Conservation (phyloP, 1,284 basidiomycete genomes). For the Puccinia sorghi region DNA sequence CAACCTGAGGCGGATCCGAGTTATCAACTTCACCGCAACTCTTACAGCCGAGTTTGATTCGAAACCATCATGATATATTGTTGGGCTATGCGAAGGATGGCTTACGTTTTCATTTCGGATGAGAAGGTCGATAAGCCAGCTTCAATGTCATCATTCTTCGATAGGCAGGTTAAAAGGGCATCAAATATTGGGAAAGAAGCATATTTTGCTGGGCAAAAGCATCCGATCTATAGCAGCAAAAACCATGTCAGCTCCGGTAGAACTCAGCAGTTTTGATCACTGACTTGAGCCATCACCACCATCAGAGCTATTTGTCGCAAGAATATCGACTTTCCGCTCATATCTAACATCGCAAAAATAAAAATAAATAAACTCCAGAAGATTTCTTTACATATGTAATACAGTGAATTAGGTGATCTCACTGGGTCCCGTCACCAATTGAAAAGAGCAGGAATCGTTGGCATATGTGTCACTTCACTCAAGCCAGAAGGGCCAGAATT, state of each 20-base stretch:
- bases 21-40: neutral
- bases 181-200: constrained; percentile 46
- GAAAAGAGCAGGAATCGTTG: constrained; percentile 75
- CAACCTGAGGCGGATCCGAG: constrained; percentile 5
- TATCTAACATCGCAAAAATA: constrained; percentile 51
- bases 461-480: constrained; percentile 71
- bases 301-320: constrained; percentile 56
- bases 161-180: constrained; percentile 44
- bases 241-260: neutral
- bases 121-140: constrained; percentile 87
- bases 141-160: constrained; percentile 63
- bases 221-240: constrained; percentile 27
- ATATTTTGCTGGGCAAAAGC: constrained; percentile 49
- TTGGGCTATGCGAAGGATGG: neutral
- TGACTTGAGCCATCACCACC: constrained; percentile 54
- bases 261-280: neutral
- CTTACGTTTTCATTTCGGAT: constrained; percentile 76
- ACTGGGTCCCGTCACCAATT: constrained; percentile 58
- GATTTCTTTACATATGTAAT: neutral
- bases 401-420: neutral
- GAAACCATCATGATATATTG: neutral
- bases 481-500: neutral
- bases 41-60: neutral
- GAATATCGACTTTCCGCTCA: constrained; percentile 57
- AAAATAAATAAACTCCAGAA: neutral